phyloP scores from a whole-genome alignment of 108 stramenopile species.

The Fistulifera pelliculosa region DNA sequence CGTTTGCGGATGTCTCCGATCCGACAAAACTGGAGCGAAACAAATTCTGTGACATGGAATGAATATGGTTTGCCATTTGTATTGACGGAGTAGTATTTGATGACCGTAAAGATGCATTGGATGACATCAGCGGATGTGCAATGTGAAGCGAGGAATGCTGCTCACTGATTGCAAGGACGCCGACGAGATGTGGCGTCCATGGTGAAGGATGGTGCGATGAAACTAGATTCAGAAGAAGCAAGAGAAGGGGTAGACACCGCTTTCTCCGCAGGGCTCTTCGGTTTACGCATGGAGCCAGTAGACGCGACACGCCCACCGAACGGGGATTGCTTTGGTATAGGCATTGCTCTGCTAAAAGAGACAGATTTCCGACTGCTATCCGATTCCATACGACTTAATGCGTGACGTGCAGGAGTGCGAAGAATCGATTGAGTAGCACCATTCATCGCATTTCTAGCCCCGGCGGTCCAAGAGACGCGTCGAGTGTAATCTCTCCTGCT shows the following conservation, averaged over 20 bases:
- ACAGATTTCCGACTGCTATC: slow-evolving; percentile 13
- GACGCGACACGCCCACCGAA: neutral
- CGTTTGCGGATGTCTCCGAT: neutral
- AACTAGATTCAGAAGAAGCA: neutral
- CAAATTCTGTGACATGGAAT: neutral
- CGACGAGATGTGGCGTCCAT: slow-evolving; percentile 11
- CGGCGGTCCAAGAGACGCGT: slow-evolving; percentile 1
- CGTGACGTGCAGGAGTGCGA: neutral
- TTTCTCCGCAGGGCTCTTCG: neutral
- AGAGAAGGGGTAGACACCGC: neutral
- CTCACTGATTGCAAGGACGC: slow-evolving; percentile 4
- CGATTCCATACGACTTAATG: slow-evolving; percentile 6
- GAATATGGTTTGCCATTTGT: slow-evolving; percentile 5
- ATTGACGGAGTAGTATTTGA: slow-evolving; percentile 2
- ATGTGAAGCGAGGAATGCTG: slow-evolving; percentile 25
- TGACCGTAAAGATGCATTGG: neutral
- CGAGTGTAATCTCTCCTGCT: neutral
- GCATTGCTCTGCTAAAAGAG: neutral
- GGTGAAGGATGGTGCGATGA: too few relatives aligned
- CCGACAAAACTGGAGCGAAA: slow-evolving; percentile 4
- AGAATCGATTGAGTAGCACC: neutral
- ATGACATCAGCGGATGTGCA: slow-evolving; percentile 9
- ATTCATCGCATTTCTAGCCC: neutral
- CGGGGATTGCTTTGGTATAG: neutral
- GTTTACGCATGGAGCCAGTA: neutral